Conservation (phyloP, 2,329 filamentous ascomycete species). For the Aspergillus sp. region DNA sequence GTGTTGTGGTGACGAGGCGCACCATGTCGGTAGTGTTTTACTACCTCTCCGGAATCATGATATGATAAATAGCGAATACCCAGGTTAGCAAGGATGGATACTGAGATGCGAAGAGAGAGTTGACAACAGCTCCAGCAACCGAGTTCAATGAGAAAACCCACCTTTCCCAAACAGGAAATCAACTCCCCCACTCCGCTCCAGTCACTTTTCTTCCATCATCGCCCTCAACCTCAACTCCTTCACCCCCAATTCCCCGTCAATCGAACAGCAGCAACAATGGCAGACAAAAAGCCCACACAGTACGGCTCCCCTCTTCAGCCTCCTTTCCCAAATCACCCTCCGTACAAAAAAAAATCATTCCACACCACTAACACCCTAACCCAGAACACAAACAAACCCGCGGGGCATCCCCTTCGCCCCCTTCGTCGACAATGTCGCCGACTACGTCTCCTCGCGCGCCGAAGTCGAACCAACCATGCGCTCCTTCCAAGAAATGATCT, state of each 20-base stretch:
- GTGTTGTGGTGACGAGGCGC: conserved; percentile 39
- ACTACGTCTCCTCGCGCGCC: conserved; percentile 47
- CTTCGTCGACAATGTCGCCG: conserved; percentile 48
- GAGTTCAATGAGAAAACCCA: conserved; percentile 3
- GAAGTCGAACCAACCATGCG: conserved; percentile 49
- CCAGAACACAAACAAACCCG: conserved; percentile 40
- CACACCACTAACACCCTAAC: conserved; percentile 7
- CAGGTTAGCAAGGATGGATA: too few species aligned
- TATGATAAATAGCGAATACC: background rate
- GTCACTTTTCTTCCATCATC: conserved; percentile 9
- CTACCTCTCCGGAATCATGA: background rate
- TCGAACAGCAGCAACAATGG: conserved; percentile 25
- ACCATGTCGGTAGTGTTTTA: conserved; percentile 37
- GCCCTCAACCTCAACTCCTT: background rate
- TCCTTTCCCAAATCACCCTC: background rate
- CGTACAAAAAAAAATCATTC: background rate
- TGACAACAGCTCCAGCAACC: background rate
- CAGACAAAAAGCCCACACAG: conserved; percentile 30
- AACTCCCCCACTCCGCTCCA: conserved; percentile 19
- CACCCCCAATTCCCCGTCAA: background rate
- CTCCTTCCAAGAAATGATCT: conserved; percentile 54
- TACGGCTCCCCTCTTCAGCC: conserved; percentile 13
- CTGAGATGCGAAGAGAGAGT: background rate
- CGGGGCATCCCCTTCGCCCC: conserved; percentile 49
- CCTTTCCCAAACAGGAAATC: conserved; percentile 28